Base-by-base conservation (phyloP, 1,139 yeast genomes). In the Hyphopichia wangnamkhiaoensis region DNA sequence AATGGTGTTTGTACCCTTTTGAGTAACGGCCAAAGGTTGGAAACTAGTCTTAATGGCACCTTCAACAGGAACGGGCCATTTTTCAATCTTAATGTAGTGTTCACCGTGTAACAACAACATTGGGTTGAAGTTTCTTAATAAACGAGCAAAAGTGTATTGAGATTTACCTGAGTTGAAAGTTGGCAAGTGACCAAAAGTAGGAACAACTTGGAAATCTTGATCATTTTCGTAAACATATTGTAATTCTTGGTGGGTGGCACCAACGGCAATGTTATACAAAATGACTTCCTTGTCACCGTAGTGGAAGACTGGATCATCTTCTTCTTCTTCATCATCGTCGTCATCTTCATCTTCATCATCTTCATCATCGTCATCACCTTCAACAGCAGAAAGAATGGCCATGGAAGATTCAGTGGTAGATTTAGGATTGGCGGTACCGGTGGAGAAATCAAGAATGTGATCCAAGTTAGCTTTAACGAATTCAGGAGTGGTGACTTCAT, bases 81-180 rank as follows among this genome's bases (percentile, higher is more conserved):
- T 80, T 52, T 77, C 77, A 48, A 93, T 67, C 65, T 82, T 91
- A 53, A 91, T 73, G 64, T 86, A 93, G 63, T 93, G 98, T 68
- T 93, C 98, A 47, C 98, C 98, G 61, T 93, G 98, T 54, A 93
- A 75, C 59, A 93, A 76, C 67, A 84, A 75, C 82, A 85, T 80
- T 50, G 95, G 96, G 68, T 88, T 88, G 74, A 88, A 91, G 67
- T 88, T 83, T 48, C 83, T 85, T 54, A 88, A 82, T 40, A 83
- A 65, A 43, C 70, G 70, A 45, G 76, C 68, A 58, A 80, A 77
- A 30, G 82, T 74, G 42, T 76, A 61, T 43, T 73, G 74, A 38
- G 80, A 70, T 43, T 72, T 69, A 38, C 73, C 72, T 25, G 79
- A 75, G 54, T 77, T 69, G 63, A 72, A 72, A 23, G 77, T 65